Percentiles rank a stretch among this genome's conserved stretches.
Evolutionary conservation across 208 protist genomes (phyloP).

Genomic region (Endotrypanum monterogeii): DNA sequence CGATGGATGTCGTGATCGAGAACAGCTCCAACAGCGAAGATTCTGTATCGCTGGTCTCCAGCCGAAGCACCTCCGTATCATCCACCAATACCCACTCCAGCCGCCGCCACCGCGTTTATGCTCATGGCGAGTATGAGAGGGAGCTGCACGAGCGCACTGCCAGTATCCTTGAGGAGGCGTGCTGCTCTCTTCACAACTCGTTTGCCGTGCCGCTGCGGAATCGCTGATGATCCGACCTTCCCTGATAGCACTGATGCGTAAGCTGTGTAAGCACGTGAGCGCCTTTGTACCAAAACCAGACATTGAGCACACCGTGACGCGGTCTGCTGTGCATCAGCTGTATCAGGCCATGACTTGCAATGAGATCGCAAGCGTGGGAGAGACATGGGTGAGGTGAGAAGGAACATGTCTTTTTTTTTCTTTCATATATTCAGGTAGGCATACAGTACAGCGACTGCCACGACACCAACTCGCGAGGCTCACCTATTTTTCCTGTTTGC

Average conservation of each 20-base stretch:
- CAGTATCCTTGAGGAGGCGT: conserved; percentile 31
- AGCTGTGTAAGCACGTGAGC: neutral
- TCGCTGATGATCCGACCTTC: too few relatives aligned
- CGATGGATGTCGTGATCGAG: conserved; percentile 25
- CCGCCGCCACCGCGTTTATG: neutral
- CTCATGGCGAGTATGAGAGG: conserved; percentile 15
- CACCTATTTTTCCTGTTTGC: too few relatives aligned
- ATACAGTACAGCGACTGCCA: too few relatives aligned
- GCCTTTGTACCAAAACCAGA: neutral
- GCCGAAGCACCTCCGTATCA: conserved; percentile 11
- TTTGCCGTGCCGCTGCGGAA: conserved; percentile 18
- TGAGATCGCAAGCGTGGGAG: too few relatives aligned
- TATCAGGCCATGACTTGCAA: too few relatives aligned
- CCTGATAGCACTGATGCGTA: too few relatives aligned
- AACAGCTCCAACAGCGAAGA: conserved; percentile 1
- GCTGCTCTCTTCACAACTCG: conserved; percentile 29
- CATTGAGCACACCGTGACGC: too few relatives aligned
- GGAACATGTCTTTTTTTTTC: too few relatives aligned
- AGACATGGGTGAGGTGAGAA: too few relatives aligned
- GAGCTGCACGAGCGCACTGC: conserved; percentile 29
- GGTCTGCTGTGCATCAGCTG: too few relatives aligned
- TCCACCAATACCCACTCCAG: conserved; percentile 7
- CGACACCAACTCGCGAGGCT: too few relatives aligned
- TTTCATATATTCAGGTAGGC: too few relatives aligned
- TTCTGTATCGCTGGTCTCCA: neutral